Conservation (phyloP, 148 eudicot species). For the Camellia sinensis region DNA sequence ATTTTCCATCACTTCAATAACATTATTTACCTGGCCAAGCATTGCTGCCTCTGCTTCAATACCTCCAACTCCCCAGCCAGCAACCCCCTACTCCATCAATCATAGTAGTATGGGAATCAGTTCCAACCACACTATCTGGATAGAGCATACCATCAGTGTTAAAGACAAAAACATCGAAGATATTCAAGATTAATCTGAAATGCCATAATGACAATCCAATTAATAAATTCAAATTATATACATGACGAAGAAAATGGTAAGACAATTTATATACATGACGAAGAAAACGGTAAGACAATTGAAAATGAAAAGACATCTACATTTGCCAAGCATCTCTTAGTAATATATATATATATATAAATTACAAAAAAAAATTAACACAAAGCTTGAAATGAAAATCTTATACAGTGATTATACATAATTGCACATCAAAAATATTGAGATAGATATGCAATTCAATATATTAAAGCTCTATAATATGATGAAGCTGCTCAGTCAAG, state of each 20-base stretch:
- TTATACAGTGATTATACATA: background rate
- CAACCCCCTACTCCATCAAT: slow-evolving; percentile 95
- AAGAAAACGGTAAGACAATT: background rate
- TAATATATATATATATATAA: background rate
- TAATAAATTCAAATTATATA: background rate
- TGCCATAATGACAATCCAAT: background rate
- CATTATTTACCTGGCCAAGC: slow-evolving; percentile 85
- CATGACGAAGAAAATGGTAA: background rate
- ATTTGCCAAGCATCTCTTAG: background rate
- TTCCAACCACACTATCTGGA: slow-evolving; percentile 98
- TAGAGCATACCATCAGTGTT: slow-evolving; percentile 79
- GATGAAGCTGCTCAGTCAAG: background rate
- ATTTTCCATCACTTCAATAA: background rate
- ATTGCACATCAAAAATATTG: background rate
- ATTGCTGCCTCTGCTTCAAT: slow-evolving; percentile 98
- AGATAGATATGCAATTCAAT: background rate
- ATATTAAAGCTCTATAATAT: slow-evolving; percentile 8
- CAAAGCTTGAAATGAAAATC: background rate
- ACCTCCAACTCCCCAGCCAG: slow-evolving; percentile 99
- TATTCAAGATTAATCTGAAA: slow-evolving; percentile 91
- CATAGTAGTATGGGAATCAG: slow-evolving; percentile 99
- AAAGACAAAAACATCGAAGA: slow-evolving; percentile 93
- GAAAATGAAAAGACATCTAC: background rate
- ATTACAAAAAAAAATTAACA: background rate
- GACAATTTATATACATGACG: background rate